Conservation (phyloP, 768 basidiomycete genomes). For the Galerina marginata region DNA sequence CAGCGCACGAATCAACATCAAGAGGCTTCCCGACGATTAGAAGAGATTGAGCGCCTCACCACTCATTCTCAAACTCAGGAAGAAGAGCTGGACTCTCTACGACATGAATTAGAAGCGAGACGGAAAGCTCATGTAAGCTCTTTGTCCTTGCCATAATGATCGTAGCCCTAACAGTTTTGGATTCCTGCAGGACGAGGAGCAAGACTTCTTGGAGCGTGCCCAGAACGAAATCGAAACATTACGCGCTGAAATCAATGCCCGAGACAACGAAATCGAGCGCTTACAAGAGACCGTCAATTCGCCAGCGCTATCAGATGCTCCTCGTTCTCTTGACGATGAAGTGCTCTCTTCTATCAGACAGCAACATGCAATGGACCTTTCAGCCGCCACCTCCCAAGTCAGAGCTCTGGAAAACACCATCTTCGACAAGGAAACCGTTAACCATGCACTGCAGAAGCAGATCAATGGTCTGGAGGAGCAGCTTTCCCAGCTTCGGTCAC, state of each 20-base stretch:
- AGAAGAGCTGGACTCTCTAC: slow-evolving; percentile 59
- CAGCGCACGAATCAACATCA: slow-evolving; percentile 68
- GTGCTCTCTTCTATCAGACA: slow-evolving; percentile 72
- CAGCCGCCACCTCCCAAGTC: slow-evolving; percentile 79
- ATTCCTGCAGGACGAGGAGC: slow-evolving; percentile 58
- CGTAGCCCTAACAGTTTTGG: slow-evolving; percentile 1
- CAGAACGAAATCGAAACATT: slow-evolving; percentile 76
- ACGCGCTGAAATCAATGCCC: slow-evolving; percentile 60
- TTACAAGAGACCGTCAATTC: slow-evolving; percentile 54
- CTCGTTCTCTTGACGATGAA: slow-evolving; percentile 74
- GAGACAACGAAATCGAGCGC: slow-evolving; percentile 71
- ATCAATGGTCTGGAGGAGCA: slow-evolving; percentile 70
- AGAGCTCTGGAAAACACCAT: slow-evolving; percentile 74
- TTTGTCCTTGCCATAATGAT: not conserved
- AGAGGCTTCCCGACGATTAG: slow-evolving; percentile 55
- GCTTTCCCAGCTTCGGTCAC: slow-evolving; percentile 50
- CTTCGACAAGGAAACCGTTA: slow-evolving; percentile 74
- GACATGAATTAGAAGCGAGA: slow-evolving; percentile 56
- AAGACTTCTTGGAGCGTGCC: slow-evolving; percentile 64
- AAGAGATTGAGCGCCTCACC: slow-evolving; percentile 63
- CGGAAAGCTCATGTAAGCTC: slow-evolving; percentile 41
- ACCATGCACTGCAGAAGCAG: slow-evolving; percentile 73
- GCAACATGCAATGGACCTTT: slow-evolving; percentile 82
- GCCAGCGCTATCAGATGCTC: slow-evolving; percentile 39
- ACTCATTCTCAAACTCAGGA: slow-evolving; percentile 48